Evolutionary conservation across 768 basidiomycete genomes (phyloP).

Genomic region (Porpolomopsis calyptriformis): DNA sequence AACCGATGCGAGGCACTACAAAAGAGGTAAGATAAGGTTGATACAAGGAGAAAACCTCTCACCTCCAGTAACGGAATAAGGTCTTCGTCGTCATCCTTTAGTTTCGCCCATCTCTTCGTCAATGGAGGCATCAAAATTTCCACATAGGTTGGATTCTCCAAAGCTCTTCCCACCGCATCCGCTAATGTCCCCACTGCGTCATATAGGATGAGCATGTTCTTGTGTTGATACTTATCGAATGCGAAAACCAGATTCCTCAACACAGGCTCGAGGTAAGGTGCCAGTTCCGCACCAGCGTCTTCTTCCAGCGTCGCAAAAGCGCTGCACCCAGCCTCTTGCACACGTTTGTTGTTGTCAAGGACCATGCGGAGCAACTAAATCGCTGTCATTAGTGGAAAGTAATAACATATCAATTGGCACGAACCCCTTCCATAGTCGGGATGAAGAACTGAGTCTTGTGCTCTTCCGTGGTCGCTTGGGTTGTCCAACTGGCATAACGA

Average conservation of each 20-base stretch:
- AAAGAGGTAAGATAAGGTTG: background rate
- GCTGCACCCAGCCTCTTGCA: conserved; percentile 98
- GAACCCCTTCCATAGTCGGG: conserved; percentile 95
- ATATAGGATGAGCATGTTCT: conserved; percentile 97
- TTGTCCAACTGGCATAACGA: conserved; percentile 95
- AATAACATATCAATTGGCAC: conserved; percentile 8
- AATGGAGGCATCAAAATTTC: conserved; percentile 96
- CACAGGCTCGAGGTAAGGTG: conserved; percentile 91
- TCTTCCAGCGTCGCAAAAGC: conserved; percentile 98
- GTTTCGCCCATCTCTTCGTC: conserved; percentile 78
- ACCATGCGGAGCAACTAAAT: conserved; percentile 90
- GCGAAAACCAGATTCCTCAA: conserved; percentile 91
- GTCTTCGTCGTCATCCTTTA: conserved; percentile 87
- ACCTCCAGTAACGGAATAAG: conserved; percentile 94
- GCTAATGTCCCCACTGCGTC: conserved; percentile 98
- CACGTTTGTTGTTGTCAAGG: conserved; percentile 94
- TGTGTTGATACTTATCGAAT: conserved; percentile 97
- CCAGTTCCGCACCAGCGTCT: conserved; percentile 83
- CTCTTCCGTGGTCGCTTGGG: conserved; percentile 72
- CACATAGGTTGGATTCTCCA: conserved; percentile 79
- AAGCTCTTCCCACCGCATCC: conserved; percentile 84
- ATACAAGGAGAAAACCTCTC: conserved; percentile 11
- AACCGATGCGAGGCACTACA: conserved; percentile 90
- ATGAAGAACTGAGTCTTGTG: conserved; percentile 88
- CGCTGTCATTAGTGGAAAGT: background rate